Conservation (phyloP, 2,329 filamentous ascomycete genomes). For the Phialophora expanda region DNA sequence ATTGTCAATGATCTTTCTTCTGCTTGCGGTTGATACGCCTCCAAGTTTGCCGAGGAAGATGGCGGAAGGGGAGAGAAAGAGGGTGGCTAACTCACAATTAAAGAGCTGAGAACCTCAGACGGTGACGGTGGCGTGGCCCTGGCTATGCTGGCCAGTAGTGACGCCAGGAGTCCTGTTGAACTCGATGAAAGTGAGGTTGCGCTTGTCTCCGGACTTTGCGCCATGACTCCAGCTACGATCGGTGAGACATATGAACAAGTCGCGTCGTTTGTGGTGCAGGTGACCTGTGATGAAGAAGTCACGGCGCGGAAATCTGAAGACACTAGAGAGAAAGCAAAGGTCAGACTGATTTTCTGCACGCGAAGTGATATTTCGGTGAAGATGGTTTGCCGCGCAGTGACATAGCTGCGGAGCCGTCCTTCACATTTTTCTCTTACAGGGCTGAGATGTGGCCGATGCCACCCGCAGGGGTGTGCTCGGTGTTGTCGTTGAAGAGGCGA, state of each 20-base stretch:
- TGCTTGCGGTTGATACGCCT: not conserved
- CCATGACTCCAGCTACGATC: not conserved
- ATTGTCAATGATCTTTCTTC: not conserved
- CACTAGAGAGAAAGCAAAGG: not conserved
- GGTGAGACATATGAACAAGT: slow-evolving; percentile 2
- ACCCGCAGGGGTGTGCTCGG: not conserved
- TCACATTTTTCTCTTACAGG: not conserved
- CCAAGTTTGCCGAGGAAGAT: not conserved
- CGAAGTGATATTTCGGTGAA: not conserved
- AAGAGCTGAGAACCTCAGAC: slow-evolving; percentile 1
- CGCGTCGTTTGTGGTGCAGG: slow-evolving; percentile 1
- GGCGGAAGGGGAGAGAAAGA: not conserved
- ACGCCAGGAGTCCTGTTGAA: not conserved
- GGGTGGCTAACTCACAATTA: not conserved
- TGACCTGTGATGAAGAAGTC: not conserved
- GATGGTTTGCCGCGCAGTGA: not conserved
- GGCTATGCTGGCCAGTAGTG: not conserved
- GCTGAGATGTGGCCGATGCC: slow-evolving; percentile 3
- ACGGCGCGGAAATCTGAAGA: not conserved
- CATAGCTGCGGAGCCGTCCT: not conserved
- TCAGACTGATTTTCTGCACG: not conserved
- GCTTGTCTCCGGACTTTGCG: not conserved
- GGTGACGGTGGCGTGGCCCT: not conserved
- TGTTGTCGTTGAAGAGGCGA: not conserved
- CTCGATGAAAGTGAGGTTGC: not conserved